Conservation (phyloP, 2,329 filamentous ascomycete species). For the Dactylellina drechsleri region DNA sequence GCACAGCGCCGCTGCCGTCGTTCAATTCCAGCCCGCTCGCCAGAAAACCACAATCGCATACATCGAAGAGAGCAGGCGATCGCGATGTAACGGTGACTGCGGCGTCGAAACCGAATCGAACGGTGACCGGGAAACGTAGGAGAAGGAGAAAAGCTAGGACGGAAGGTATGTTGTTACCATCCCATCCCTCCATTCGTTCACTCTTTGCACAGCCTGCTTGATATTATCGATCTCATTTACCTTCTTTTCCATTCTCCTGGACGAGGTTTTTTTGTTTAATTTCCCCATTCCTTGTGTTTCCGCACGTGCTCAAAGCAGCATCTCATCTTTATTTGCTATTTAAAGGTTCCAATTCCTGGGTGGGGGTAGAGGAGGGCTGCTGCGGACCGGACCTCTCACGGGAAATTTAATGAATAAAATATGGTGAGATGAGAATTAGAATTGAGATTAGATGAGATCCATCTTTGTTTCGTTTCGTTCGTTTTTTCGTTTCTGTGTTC, state of each 20-base stretch:
- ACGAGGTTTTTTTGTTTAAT: no score
- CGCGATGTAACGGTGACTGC: slow-evolving; percentile 2
- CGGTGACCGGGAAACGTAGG: slow-evolving; percentile 55
- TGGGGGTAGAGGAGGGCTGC: no score
- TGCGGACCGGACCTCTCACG: not conserved
- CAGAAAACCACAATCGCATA: not conserved
- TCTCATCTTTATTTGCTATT: no score
- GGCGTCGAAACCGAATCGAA: slow-evolving; percentile 26
- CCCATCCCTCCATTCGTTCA: not conserved
- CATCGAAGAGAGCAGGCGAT: slow-evolving; percentile 7
- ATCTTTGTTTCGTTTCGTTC: no score
- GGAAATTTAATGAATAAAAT: slow-evolving; percentile 1
- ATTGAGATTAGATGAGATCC: no score
- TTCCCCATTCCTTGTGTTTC: no score
- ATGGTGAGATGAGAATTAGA: no score
- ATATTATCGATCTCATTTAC: not conserved
- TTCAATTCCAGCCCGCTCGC: slow-evolving; percentile 28
- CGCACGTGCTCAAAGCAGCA: no score
- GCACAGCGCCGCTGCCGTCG: not conserved
- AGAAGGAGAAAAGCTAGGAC: slow-evolving; percentile 57
- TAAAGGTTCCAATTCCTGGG: no score
- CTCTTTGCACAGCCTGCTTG: not conserved
- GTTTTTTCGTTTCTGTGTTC: no score
- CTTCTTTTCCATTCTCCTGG: slow-evolving; percentile 7
- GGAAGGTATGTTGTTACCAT: slow-evolving; percentile 53